These are phyloP conservation scores for Middelhovenomyces tepae DNA, from an alignment of 805 yeast species.

Conservation along the genomic window DNA sequence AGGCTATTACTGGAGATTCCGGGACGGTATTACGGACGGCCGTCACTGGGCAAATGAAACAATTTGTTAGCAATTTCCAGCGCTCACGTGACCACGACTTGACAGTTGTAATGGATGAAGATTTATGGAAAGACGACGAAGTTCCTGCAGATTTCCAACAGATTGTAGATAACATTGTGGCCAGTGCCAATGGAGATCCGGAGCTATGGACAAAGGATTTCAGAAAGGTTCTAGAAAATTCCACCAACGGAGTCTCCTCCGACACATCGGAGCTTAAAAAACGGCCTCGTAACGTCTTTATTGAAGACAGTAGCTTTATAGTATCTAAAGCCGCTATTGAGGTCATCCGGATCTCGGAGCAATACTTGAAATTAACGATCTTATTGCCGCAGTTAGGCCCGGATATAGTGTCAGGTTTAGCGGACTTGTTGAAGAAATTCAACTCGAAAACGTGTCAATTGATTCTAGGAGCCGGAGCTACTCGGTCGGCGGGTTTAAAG, in stretches of 20 bases:
- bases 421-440: conserved; percentile 40
- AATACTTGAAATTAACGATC: conserved; percentile 46
- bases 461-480: conserved; percentile 68
- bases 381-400: conserved; percentile 41
- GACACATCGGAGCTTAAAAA: conserved; percentile 12
- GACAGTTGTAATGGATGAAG: conserved; percentile 48
- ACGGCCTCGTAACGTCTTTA: conserved; percentile 26
- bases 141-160: conserved; percentile 41
- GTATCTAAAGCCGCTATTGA: conserved; percentile 43
- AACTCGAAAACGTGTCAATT: conserved; percentile 51
- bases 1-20: conserved; percentile 63
- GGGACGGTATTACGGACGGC: conserved; percentile 57
- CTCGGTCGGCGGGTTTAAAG: conserved; percentile 60
- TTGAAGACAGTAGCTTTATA: conserved; percentile 49
- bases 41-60: conserved; percentile 55
- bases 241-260: conserved; percentile 4
- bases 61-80: conserved; percentile 50
- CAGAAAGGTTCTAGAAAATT: conserved; percentile 5
- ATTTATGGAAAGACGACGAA: conserved; percentile 73
- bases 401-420: conserved; percentile 23
- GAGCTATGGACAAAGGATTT: conserved; percentile 38
- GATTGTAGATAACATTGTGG: conserved; percentile 42
- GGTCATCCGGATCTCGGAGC: conserved; percentile 36
- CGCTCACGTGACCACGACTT: conserved; percentile 40
- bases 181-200: conserved; percentile 40